Conservation (phyloP, 306 rosid species). For the Mimosa pudica region DNA sequence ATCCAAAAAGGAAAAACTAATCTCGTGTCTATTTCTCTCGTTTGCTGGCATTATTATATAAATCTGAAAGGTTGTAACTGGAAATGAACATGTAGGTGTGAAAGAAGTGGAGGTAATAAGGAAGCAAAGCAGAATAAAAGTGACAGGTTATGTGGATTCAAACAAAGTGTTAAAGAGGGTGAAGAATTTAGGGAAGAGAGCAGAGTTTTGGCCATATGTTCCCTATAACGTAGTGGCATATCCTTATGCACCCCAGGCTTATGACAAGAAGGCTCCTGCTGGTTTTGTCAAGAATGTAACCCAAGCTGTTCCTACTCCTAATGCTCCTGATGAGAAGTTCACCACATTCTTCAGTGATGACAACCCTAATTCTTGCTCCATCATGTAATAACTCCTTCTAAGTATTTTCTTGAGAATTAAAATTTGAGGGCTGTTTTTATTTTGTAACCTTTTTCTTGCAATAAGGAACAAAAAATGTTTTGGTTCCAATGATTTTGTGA, state of each 20-base stretch:
- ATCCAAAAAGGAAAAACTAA: too few relatives aligned
- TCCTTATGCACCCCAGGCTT: slow-evolving; percentile 76
- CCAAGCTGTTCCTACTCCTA: slow-evolving; percentile 57
- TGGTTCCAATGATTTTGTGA: not conserved
- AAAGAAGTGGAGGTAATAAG: slow-evolving; percentile 68
- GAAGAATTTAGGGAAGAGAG: slow-evolving; percentile 72
- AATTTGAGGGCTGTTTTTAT: not conserved
- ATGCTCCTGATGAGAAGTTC: slow-evolving; percentile 63
- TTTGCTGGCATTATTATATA: too few relatives aligned
- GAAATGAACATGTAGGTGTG: slow-evolving; percentile 32
- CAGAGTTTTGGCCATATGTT: slow-evolving; percentile 90
- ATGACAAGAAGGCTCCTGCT: slow-evolving; percentile 87
- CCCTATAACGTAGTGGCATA: slow-evolving; percentile 74
- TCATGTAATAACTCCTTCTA: slow-evolving; percentile 51
- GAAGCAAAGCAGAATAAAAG: slow-evolving; percentile 74
- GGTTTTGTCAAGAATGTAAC: slow-evolving; percentile 68
- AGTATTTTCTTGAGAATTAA: not conserved
- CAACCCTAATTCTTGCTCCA: slow-evolving; percentile 77
- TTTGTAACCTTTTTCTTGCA: not conserved
- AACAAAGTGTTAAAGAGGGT: slow-evolving; percentile 71
- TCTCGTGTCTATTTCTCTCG: too few relatives aligned
- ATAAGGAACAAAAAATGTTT: not conserved
- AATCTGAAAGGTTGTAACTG: not conserved
- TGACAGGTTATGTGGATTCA: slow-evolving; percentile 66
- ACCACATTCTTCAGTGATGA: slow-evolving; percentile 73